Evolutionary conservation across 805 yeast genomes (phyloP).

Genomic region (Myxozyma lipomycoides): DNA sequence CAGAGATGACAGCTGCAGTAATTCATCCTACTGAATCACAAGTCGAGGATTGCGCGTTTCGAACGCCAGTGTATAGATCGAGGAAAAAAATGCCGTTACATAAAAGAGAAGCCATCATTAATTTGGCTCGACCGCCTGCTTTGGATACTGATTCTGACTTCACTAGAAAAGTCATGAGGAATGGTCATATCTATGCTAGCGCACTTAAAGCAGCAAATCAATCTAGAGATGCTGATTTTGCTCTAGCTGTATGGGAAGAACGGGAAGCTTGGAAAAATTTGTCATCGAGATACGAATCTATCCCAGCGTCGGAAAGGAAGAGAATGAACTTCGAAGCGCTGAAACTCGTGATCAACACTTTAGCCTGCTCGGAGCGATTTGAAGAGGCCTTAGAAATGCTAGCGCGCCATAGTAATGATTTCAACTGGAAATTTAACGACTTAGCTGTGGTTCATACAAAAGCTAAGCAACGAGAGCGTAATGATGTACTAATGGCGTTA

Average conservation of each 20-base stretch:
- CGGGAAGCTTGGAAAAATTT: slow-evolving; percentile 71
- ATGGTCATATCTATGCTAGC: slow-evolving; percentile 52
- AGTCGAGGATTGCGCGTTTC: slow-evolving; percentile 36
- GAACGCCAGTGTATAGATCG: neutral
- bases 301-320: neutral
- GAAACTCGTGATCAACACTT: slow-evolving; percentile 7
- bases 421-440: slow-evolving; percentile 11
- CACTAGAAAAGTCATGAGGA: slow-evolving; percentile 40
- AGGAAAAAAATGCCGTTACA: slow-evolving; percentile 2
- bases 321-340: slow-evolving; percentile 16
- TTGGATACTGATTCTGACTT: slow-evolving; percentile 7
- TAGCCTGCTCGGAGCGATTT: slow-evolving; percentile 16
- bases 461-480: slow-evolving; percentile 15
- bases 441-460: slow-evolving; percentile 6
- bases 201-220: slow-evolving; percentile 64
- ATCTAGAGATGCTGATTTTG: slow-evolving; percentile 53
- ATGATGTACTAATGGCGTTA: no score
- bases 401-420: neutral
- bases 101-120: slow-evolving; percentile 20
- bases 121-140: neutral
- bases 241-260: slow-evolving; percentile 68
- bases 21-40: slow-evolving; percentile 40
- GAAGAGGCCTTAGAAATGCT: slow-evolving; percentile 14
- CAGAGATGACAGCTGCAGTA: slow-evolving; percentile 38
- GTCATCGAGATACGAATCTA: slow-evolving; percentile 4